Evolutionary conservation across 225 moss, liverwort and hornwort genomes (phyloP), one percentile per base, ranked within the genome.

Genomic region (Pleurozium schreberi): DNA sequence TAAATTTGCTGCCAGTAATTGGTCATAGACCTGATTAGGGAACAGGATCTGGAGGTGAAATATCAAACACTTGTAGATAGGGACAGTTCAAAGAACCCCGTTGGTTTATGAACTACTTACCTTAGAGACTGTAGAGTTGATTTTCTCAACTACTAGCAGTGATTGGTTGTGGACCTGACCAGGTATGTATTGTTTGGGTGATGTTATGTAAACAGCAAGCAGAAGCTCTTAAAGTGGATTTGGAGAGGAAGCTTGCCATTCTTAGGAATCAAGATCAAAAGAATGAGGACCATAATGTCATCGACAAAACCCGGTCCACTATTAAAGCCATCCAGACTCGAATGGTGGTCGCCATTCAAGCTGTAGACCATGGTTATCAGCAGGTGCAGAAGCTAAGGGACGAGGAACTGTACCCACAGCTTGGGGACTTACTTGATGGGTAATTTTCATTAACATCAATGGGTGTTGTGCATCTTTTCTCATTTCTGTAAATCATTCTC

Each of bases 331-430:
- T 95, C 34, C 95, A 96, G 76, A 96, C 94, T 43, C 90, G 92
- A 64, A 92, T 96, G 89, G 92, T 95, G 88, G 94, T 96, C 43
- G 95, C 96, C n/a, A 92, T 96, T 80, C 93, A 95, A 91, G 94
- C 93, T 78, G 95, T 96, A 64, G 96, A 96, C 76, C 84, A 94
- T 71, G 95, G 95, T 67, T 88, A 90, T 53, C 90, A 87, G 70
- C 91, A 93, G 59, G 93, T 96, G 86, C 94, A 94, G 59, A 94
- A 91, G 90, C 90, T 96, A 63, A 91, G 96, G 68, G 95, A 96
- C 65, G 96, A 96, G n/a, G 96, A 96, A 81, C 73, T 95, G 34
- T 94, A 95, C 78, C 94, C 95, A 50, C 96, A 95, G 88, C 91
- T 96, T 62, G 27, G 92, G 75, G 95, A 96, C 80, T 91, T 96